Evolutionary conservation across 345 rosid genomes (phyloP), one percentile per base, ranked within the genome.

Genomic region (Salix brachista): DNA sequence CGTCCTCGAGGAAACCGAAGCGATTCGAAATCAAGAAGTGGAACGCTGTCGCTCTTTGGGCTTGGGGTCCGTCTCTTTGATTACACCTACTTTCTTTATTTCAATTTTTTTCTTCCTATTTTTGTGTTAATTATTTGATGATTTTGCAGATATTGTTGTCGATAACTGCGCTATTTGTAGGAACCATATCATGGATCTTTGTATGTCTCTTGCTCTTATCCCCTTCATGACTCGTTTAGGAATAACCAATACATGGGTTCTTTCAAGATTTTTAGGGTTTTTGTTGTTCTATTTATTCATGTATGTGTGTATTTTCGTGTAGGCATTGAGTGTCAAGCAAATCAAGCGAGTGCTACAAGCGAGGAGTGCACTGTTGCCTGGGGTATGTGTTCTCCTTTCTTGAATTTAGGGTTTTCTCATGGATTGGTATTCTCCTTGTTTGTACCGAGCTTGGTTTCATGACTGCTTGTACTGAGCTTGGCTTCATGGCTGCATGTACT

Each of bases 361-460:
- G 98, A 93, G 85, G 98, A 95, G 81, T 95, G 99, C 86, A 91
- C 99, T 69, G 99, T 93, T 77, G 99, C 98, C 77, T 93, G 98
- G 98, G 99, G 99, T 95, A 86, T 71, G 83, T 26, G 28, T 79
- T 14, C 25, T 2, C 26, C n/a, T 2, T 25, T 39, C 50, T 61
- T 1, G 21, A 5, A 54, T 34, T 36, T 2, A 66, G 71, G 26
- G 34, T 16, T 65, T 65, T 65, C 19, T 28, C 39, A 4, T 0
- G 14, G 19, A 56, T 10, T 11, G 39, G 68, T 7, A 2, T 19
- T 58, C 12, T 18, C 26, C 68, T 34, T 16, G 41, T 34, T 16
- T 65, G 68, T 26, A 16, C 10, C n/a, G 62, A 56, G 62, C 14
- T 56, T n/a, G 50, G 50, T 44, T 44, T 44, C 17, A 44, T 44